Percentiles rank a stretch among this genome's conserved stretches.
Evolutionary conservation across 1,284 basidiomycete genomes (phyloP).

Genomic region (Trichosporon coremiiforme): DNA sequence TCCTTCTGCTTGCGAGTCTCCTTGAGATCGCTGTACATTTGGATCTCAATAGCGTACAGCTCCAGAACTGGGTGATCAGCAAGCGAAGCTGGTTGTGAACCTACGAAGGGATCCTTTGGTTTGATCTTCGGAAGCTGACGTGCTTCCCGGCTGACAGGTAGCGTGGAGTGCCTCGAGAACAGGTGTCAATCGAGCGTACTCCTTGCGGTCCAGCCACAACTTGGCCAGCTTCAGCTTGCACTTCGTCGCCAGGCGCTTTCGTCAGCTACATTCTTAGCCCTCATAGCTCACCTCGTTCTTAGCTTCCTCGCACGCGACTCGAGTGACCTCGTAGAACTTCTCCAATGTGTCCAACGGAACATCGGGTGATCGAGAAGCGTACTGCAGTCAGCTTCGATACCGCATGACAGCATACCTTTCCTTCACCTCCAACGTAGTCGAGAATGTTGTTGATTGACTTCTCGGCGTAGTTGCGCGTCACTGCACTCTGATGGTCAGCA

Average conservation of each 20-base stretch:
- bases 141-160: slow-evolving; percentile 53
- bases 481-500: slow-evolving; percentile 38
- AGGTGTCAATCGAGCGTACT: slow-evolving; percentile 79
- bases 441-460: slow-evolving; percentile 98
- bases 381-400: slow-evolving; percentile 34
- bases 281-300: slow-evolving; percentile 80
- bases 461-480: slow-evolving; percentile 68
- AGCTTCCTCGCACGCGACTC: slow-evolving; percentile 82
- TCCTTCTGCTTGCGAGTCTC: slow-evolving; percentile 98
- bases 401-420: slow-evolving; percentile 64
- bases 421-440: slow-evolving; percentile 89
- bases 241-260: slow-evolving; percentile 85
- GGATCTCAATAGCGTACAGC: slow-evolving; percentile 97
- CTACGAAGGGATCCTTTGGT: slow-evolving; percentile 54
- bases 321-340: slow-evolving; percentile 92
- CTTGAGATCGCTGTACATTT: slow-evolving; percentile 96
- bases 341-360: slow-evolving; percentile 88
- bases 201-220: slow-evolving; percentile 92
- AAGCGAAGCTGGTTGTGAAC: slow-evolving; percentile 21
- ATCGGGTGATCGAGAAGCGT: slow-evolving; percentile 54
- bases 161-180: slow-evolving; percentile 62
- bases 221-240: slow-evolving; percentile 97
- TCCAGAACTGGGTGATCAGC: slow-evolving; percentile 68
- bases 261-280: slow-evolving; percentile 18
- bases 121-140: slow-evolving; percentile 56